Evolutionary conservation across 257 asterid genomes (phyloP).

Genomic region (Fraxinus excelsior): DNA sequence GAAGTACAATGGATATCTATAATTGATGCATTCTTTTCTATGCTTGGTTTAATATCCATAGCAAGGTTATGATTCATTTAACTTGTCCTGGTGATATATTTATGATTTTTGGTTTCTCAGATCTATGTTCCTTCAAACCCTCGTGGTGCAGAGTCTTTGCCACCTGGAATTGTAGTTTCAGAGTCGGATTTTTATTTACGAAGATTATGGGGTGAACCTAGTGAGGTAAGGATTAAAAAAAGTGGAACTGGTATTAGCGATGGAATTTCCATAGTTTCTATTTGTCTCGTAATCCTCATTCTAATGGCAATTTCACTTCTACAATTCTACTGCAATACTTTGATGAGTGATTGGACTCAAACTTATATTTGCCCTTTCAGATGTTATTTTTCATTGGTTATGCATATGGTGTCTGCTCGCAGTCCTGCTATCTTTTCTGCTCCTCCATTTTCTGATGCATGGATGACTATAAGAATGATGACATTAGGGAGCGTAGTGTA

Average conservation of each 20-base stretch:
- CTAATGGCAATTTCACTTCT: neutral
- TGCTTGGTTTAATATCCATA: slow-evolving; percentile 15
- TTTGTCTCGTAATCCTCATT: slow-evolving; percentile 6
- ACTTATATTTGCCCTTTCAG: neutral
- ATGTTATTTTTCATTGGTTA: neutral
- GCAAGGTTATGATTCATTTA: slow-evolving; percentile 8
- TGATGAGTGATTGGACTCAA: neutral
- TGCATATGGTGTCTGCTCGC: slow-evolving; percentile 2
- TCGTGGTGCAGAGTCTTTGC: slow-evolving; percentile 95
- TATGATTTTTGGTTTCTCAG: slow-evolving; percentile 39
- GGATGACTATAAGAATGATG: slow-evolving; percentile 3
- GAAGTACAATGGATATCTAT: neutral
- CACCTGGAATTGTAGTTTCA: slow-evolving; percentile 94
- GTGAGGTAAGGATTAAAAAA: slow-evolving; percentile 58
- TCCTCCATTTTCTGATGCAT: slow-evolving; percentile 4
- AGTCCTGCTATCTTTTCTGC: neutral
- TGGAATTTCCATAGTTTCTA: slow-evolving; percentile 3
- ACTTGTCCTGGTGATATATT: neutral
- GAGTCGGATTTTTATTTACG: slow-evolving; percentile 87
- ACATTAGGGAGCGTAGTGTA: neutral
- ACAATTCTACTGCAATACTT: slow-evolving; percentile 1
- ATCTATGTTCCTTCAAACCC: slow-evolving; percentile 93
- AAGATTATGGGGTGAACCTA: slow-evolving; percentile 99
- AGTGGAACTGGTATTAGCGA: slow-evolving; percentile 15
- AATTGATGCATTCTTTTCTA: neutral